Conservation (phyloP, 345 rosid species). For the Laguncularia racemosa region DNA sequence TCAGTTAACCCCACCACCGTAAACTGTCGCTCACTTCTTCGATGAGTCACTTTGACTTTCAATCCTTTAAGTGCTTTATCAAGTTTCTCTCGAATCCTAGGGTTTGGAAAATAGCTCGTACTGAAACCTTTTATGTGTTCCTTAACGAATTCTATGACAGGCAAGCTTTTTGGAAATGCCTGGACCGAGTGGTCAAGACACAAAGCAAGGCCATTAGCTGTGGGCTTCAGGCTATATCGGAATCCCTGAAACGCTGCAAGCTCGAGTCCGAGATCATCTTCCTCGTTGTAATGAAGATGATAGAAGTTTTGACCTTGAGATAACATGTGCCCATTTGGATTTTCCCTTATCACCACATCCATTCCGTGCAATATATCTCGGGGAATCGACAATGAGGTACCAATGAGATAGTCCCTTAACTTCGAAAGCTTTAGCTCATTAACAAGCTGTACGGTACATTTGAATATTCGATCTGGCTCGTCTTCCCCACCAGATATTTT, state of each 20-base stretch:
- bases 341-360: constrained; percentile 96
- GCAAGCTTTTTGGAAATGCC: constrained; percentile 59
- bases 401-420: constrained; percentile 51
- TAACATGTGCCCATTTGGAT: constrained; percentile 55
- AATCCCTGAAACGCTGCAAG: constrained; percentile 61
- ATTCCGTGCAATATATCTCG: constrained; percentile 80
- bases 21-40: constrained; percentile 51
- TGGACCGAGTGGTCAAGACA: constrained; percentile 76
- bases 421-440: constrained; percentile 47
- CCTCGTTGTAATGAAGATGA: constrained; percentile 12
- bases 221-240: constrained; percentile 66
- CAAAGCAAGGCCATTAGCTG: constrained; percentile 55
- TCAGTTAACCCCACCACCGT: constrained; percentile 40
- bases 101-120: constrained; percentile 17
- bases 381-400: constrained; percentile 27
- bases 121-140: constrained; percentile 29
- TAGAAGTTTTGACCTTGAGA: constrained; percentile 57
- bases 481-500: constrained; percentile 40
- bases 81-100: constrained; percentile 18
- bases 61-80: constrained; percentile 39
- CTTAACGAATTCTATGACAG: constrained; percentile 47
- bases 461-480: constrained; percentile 19
- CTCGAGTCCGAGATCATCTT: constrained; percentile 52
- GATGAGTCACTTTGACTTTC: constrained; percentile 62
- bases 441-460: constrained; percentile 48